Conservation (phyloP, 164 flowering plant genomes). For the grape (Vitis vinifera) region DNA sequence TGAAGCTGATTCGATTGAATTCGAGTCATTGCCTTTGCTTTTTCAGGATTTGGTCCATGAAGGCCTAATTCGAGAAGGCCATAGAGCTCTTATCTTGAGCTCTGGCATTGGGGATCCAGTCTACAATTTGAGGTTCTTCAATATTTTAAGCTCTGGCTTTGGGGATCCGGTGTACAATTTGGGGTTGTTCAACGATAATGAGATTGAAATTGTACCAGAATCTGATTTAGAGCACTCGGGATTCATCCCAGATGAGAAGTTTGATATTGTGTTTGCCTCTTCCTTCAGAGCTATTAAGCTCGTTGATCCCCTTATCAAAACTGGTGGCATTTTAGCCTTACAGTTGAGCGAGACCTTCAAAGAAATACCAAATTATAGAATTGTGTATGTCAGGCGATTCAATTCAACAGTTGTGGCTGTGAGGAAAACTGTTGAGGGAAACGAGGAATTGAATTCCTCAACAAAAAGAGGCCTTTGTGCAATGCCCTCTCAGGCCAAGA, state of each 20-base stretch:
- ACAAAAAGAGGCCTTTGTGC: conserved; percentile 26
- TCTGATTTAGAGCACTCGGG: conserved; percentile 21
- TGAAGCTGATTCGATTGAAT: conserved; percentile 7
- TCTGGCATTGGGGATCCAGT: conserved; percentile 6
- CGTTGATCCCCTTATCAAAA: conserved; percentile 37
- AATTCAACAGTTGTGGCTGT: conserved; percentile 44
- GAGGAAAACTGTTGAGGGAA: conserved; percentile 26
- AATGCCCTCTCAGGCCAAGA: conserved; percentile 32
- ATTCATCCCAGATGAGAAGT: conserved; percentile 27
- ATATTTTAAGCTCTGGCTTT: conserved; percentile 20
- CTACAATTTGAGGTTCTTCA: conserved; percentile 14
- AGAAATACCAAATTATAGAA: conserved; percentile 39
- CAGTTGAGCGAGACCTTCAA: conserved; percentile 25
- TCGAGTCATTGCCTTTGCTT: conserved; percentile 19
- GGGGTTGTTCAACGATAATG: conserved; percentile 22
- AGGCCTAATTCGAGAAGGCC: conserved; percentile 37
- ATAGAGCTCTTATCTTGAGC: conserved; percentile 31
- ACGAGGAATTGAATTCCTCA: not conserved
- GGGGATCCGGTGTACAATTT: not conserved
- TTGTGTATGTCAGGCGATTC: conserved; percentile 44
- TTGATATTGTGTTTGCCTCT: conserved; percentile 40
- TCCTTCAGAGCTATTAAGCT: conserved; percentile 13
- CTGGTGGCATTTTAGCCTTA: conserved; percentile 39
- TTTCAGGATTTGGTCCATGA: conserved; percentile 43
- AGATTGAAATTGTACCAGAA: conserved; percentile 29